A percentile compares a stretch with the other conserved stretches of the same genome.
Evolutionary conservation across 371 early-diverging fungal genomes (phyloP).

Genomic region (Rhizomucor miehei): DNA sequence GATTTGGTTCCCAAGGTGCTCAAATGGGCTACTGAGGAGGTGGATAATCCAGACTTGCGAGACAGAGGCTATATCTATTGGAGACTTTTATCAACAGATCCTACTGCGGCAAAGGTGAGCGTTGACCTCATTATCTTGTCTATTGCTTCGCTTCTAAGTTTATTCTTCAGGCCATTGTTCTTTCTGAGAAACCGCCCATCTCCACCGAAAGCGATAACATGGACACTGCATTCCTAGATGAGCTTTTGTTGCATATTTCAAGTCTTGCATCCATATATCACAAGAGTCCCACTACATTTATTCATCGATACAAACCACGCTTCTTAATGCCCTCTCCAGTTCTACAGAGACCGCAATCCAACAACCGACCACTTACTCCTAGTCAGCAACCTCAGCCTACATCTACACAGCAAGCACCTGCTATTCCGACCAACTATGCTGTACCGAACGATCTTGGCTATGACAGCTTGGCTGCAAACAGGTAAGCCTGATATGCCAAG

Average conservation of each 20-base stretch:
- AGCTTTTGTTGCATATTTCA: conserved; percentile 83
- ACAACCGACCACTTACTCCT: conserved; percentile 6
- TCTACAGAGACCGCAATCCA: conserved; percentile 27
- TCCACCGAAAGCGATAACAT: conserved; percentile 85
- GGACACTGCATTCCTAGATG: conserved; percentile 77
- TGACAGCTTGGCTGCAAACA: conserved; percentile 22
- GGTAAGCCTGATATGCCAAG: conserved; percentile 5
- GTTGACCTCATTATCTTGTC: not conserved
- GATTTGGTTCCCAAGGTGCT: conserved; percentile 88
- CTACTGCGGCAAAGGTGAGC: conserved; percentile 65
- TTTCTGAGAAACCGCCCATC: conserved; percentile 93
- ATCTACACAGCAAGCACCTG: conserved; percentile 2
- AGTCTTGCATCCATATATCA: conserved; percentile 92
- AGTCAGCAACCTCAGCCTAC: conserved; percentile 5
- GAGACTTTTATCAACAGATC: conserved; percentile 92
- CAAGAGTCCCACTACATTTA: conserved; percentile 82
- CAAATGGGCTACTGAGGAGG: conserved; percentile 89
- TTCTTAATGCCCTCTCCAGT: conserved; percentile 56
- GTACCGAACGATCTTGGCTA: conserved; percentile 17
- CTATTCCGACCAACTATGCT: conserved; percentile 1
- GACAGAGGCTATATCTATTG: conserved; percentile 98
- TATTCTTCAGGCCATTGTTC: conserved; percentile 55
- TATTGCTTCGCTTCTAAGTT: conserved; percentile 8
- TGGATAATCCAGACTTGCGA: conserved; percentile 95
- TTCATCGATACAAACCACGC: conserved; percentile 61